Base-by-base conservation (phyloP, 148 eudicot species). In the Camellia japonica region DNA sequence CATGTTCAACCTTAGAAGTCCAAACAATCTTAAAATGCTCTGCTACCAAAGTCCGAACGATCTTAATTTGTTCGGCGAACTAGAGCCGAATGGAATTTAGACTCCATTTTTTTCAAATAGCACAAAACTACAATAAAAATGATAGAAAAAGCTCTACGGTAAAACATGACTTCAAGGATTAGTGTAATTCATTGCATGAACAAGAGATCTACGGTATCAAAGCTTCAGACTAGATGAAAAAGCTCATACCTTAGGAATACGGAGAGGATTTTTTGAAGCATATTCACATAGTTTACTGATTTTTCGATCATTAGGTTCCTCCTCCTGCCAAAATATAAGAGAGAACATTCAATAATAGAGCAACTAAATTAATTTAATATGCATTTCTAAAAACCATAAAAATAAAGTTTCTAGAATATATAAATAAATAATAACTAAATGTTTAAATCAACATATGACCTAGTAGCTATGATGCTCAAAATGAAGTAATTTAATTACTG, bases 251-350 rank as follows among this genome's bases (percentile, higher is more conserved):
- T 92, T 89, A 46, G 96, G 98, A 41, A 92, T 86, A 3, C 98
- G 94, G 81, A 92, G 80, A 49, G 98, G 98, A 83, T 94, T 94
- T 86, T 86, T 94, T 5, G 91, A 82, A 80, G 94, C 95, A 86
- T 94, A 94, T 84, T 94, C 98, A 85, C 94, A 92, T n/a, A 94
- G 86, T 86, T 94, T 94, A 13, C 93, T 84, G 68, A 94, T 92
- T 87, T 78, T 90, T 82, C 97, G 87, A 38, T 92, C 93, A 89
- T 92, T 94, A 72, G 94, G 92, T 82, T 87, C 93, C 69, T 82
- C 98, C 69, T 88, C 90, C 98, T 92, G 84, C 49, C 63, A 90
- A 78, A 65, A 68, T 79, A 78, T 23, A 56, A 64, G 54, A 47
- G 71, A 42, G 41, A 75, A 78, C 10, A 75, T 11, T 16, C 6